Evolutionary conservation across 345 rosid species (phyloP).

Genomic region (Lepidium sativum): DNA sequence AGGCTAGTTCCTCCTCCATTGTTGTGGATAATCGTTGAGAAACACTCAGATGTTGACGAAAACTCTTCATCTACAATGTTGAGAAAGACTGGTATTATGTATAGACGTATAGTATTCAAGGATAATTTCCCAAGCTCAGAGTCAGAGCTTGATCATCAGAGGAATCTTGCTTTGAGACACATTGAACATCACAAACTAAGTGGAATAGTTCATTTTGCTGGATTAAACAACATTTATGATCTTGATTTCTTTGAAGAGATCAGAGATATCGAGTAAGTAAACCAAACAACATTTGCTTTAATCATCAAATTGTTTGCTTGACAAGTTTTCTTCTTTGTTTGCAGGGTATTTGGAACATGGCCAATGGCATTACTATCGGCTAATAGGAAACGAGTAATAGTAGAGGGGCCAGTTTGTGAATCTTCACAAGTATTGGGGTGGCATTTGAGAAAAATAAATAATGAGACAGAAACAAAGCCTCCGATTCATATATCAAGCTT

Average conservation of each 20-base stretch:
- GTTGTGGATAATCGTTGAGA: constrained; percentile 76
- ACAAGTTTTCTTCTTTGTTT: not conserved
- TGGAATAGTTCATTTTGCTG: constrained; percentile 83
- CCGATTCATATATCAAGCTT: constrained; percentile 58
- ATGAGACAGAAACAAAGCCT: constrained; percentile 36
- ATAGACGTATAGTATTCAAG: constrained; percentile 59
- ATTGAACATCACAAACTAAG: constrained; percentile 64
- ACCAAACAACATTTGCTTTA: not conserved
- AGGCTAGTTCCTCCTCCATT: constrained; percentile 62
- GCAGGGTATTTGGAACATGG: constrained; percentile 89
- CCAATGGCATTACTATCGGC: constrained; percentile 65
- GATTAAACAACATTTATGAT: constrained; percentile 64
- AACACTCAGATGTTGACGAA: constrained; percentile 32
- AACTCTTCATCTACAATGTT: constrained; percentile 35
- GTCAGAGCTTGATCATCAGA: constrained; percentile 63
- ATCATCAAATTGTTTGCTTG: not conserved
- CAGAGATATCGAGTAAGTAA: constrained; percentile 66
- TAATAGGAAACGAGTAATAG: constrained; percentile 49
- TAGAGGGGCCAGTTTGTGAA: constrained; percentile 84
- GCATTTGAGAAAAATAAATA: constrained; percentile 56
- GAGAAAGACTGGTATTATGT: constrained; percentile 77
- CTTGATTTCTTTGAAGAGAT: constrained; percentile 76
- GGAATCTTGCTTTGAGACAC: constrained; percentile 72
- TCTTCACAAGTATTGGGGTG: constrained; percentile 81
- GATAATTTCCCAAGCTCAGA: constrained; percentile 58